Percentiles rank a stretch among this genome's conserved stretches.
These are phyloP conservation scores for Tubosaeta sp. DNA, from an alignment of 768 basidiomycete genomes.

Conservation along the genomic window DNA sequence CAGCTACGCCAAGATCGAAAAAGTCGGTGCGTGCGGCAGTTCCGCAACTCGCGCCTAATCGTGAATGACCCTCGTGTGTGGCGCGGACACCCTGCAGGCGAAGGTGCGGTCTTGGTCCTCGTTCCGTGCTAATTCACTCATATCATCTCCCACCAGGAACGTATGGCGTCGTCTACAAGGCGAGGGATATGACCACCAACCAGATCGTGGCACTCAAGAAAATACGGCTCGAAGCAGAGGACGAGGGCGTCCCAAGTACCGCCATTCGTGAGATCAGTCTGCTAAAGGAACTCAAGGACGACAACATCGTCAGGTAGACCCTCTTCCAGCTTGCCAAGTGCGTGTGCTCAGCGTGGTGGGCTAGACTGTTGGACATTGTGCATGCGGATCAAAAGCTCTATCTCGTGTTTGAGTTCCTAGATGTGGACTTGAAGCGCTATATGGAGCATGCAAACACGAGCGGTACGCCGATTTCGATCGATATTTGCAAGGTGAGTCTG, in stretches of 20 bases:
- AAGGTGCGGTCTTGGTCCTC: conserved; percentile 30
- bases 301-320: conserved; percentile 84
- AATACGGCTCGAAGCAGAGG: conserved; percentile 96
- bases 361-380: conserved; percentile 90
- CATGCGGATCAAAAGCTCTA: conserved; percentile 97
- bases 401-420: conserved; percentile 96
- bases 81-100: conserved; percentile 33
- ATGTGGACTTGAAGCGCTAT: conserved; percentile 94
- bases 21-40: conserved; percentile 76
- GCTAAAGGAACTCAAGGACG: conserved; percentile 93
- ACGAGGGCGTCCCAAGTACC: conserved; percentile 97
- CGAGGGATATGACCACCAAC: conserved; percentile 73
- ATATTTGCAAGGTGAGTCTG: conserved; percentile 73
- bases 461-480: conserved; percentile 66
- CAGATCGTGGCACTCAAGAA: conserved; percentile 96
- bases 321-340: background rate
- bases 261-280: conserved; percentile 98
- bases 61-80: conserved; percentile 17
- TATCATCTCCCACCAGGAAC: conserved; percentile 57
- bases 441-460: conserved; percentile 83
- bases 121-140: conserved; percentile 3
- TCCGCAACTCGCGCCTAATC: conserved; percentile 1
- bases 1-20: conserved; percentile 96
- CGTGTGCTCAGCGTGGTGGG: conserved; percentile 9
- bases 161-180: conserved; percentile 98